These are phyloP conservation scores for Colletotrichum shisoi DNA, from an alignment of 2,329 filamentous ascomycete species.

Conservation along the genomic window DNA sequence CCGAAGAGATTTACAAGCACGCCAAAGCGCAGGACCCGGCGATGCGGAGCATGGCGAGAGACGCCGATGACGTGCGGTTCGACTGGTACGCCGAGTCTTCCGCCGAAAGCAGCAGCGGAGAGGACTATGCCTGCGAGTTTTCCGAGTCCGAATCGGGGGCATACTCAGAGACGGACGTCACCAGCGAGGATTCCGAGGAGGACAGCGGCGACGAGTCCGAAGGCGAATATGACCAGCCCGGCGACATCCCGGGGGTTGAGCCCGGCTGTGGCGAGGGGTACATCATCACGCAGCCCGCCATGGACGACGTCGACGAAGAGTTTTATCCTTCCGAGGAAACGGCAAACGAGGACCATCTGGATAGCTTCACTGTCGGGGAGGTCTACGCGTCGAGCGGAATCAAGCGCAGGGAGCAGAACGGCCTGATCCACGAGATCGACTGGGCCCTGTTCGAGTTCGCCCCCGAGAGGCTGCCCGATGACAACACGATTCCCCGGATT, in stretches of 20 bases:
- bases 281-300: conserved; percentile 86
- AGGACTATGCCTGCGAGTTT: conserved; percentile 68
- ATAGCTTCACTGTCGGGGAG: conserved; percentile 80
- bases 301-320: conserved; percentile 83
- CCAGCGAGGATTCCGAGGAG: conserved; percentile 57
- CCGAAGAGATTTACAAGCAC: conserved; percentile 51
- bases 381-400: conserved; percentile 92
- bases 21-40: conserved; percentile 40
- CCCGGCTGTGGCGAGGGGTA: conserved; percentile 79
- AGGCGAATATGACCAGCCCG: conserved; percentile 65
- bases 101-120: conserved; percentile 55
- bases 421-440: conserved; percentile 88
- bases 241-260: conserved; percentile 81
- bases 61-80: conserved; percentile 47
- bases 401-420: conserved; percentile 74
- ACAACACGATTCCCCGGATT: conserved; percentile 70
- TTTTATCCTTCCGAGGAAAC: conserved; percentile 79
- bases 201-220: conserved; percentile 63
- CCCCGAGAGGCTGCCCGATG: conserved; percentile 71
- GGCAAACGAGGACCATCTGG: conserved; percentile 81
- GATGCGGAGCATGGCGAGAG: conserved; percentile 52
- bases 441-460: conserved; percentile 90
- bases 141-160: conserved; percentile 68
- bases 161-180: conserved; percentile 60
- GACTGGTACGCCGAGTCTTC: conserved; percentile 56